These are phyloP conservation scores for Pilasporangium apinafurcum DNA, from an alignment of 352 stramenopile species.

Conservation along the genomic window DNA sequence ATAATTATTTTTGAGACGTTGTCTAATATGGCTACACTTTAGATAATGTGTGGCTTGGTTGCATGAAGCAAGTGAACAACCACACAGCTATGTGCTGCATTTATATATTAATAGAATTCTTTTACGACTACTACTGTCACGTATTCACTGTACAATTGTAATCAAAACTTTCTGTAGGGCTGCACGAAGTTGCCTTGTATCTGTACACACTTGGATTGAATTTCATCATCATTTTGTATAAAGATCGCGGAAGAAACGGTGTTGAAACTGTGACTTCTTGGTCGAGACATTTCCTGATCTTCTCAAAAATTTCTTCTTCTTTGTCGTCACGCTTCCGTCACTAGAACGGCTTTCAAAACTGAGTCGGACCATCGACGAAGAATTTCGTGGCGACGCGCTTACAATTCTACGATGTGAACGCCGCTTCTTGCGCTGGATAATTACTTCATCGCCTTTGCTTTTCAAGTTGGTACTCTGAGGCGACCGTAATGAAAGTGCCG, in stretches of 20 bases:
- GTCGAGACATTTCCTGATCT: neutral
- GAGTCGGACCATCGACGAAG: slow-evolving; percentile 9
- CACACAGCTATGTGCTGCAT: too few species aligned
- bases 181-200: too few species aligned
- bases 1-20: too few species aligned
- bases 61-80: too few species aligned
- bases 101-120: too few species aligned
- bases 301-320: neutral
- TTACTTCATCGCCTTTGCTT: slow-evolving; percentile 6
- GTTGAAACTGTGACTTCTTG: slow-evolving; percentile 10
- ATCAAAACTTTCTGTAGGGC: too few species aligned
- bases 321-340: slow-evolving; percentile 1
- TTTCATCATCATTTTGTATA: slow-evolving; percentile 3
- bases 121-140: too few species aligned
- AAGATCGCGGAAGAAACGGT: slow-evolving; percentile 28
- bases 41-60: too few species aligned
- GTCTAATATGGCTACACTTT: too few species aligned
- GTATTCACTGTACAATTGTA: too few species aligned
- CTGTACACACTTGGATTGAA: too few species aligned
- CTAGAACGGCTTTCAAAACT: slow-evolving; percentile 18
- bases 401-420: neutral
- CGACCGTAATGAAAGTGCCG: slow-evolving; percentile 31
- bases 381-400: slow-evolving; percentile 2
- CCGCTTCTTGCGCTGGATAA: slow-evolving; percentile 6
- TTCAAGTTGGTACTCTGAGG: too few species aligned